Evolutionary conservation across 352 stramenopile genomes (phyloP), one percentile per base, ranked within the genome.

Genomic region (Globisporangium radiosum): DNA sequence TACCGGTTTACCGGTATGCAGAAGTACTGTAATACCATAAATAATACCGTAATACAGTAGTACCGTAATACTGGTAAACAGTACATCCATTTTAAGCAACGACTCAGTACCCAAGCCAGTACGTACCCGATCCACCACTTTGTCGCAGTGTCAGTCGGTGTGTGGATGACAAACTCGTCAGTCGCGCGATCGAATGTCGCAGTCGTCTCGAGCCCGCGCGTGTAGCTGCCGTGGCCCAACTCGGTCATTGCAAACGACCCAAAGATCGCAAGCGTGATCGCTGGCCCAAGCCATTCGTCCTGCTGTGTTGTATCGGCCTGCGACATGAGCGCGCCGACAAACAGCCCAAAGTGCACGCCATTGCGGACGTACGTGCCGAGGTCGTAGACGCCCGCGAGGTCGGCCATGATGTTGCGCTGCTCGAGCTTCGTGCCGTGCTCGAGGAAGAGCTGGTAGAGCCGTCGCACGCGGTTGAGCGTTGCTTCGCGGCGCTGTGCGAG

Each of bases 81-180:
- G 17, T 19, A 19, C 17, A 19, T 19, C 17, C 17, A 19, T 19
- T 19, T 19, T 19, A 19, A 19, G 17, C 17, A 0, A 19, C 17
- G 17, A 19, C 56, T 94, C 75, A 59, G 88, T 77, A 56, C 82
- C 79, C 17, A 96, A 71, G 5, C 78, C 85, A 57, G 94, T 94
- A 66, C 93, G 85, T 56, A 94, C 81, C 94, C 95, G 8, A 93
- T 92, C 97, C 96, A 99, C 81, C 96, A 99, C 70, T 99, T 99
- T 60, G 81, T 88, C 44, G 85, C 91, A 9, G 89, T 98, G 47
- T 98, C 65, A 9, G 94, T 98, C 0, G 96, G 96, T 36, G 92
- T 96, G 73, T 99, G 72, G 58, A 99, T 96, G 40, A 97, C 79
- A 57, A 96, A 99, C 69, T 96, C 91, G 60, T 98, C 83, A 1